Evolutionary conservation across 495 filamentous ascomycete genomes (phyloP), one percentile per base, ranked within the genome.

Genomic region (Bathelium albidoporum): DNA sequence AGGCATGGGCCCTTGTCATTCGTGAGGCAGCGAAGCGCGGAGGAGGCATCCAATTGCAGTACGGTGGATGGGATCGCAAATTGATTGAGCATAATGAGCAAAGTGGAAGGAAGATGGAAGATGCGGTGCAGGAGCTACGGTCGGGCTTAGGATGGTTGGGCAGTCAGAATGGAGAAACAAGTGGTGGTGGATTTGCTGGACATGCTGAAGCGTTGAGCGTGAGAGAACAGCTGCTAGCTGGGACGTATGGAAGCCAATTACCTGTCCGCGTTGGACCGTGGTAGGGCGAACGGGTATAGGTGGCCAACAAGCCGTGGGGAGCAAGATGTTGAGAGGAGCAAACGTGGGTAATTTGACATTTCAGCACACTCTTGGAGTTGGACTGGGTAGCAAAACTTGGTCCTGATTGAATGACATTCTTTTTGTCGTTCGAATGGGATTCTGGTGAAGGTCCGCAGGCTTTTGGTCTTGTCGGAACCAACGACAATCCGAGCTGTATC

Each of bases 1-100:
- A 86, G 68, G 95, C 94, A 11, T 98, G 94, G 94, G 85, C 91
- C 32, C 71, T 95, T 71, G 93, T 95, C 45, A 90, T 98, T 61
- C 86, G 85, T 36, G 94, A 97, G 72, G 91, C 92, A 11, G 85
- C 90, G 24, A 97, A 97, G 76, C 80, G 87, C 60, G 93, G 91
- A 5, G 95, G 90, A 43, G 94, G 94, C 22, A 94, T 97, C 69
- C 82, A 88, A 66, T 71, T 98, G 66, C 93, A 97, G 70, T 90
- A 91, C 65, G 91, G 88, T 26, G 89, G 89, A 31, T 98, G 95
- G 94, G 94, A 97, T 69, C 86, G 91, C 74, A 91, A 84, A 68
- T 77, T 98, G 55, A 77, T 82, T 1, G 93, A 89, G 73, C 94
- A 98, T 76, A 94, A 97, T 68, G 85, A 92, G 65, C 87, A 86